Evolutionary conservation across 23 red algal species (phyloP).

Genomic region (Cyanidioschyzon merolae): DNA sequence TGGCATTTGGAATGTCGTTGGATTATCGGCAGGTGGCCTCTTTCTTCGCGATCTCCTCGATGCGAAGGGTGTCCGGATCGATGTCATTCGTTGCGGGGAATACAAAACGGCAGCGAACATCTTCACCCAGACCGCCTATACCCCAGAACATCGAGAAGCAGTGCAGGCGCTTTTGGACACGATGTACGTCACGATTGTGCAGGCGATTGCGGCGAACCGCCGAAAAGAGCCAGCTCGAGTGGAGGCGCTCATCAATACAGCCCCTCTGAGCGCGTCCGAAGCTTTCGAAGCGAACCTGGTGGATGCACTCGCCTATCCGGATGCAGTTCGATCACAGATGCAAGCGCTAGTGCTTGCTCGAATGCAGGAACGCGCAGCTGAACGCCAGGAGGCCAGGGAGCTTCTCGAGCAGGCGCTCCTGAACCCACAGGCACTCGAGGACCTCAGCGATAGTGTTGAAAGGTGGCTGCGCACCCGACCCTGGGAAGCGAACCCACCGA

Average conservation of each 20-base stretch:
- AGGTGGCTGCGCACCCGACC: not conserved
- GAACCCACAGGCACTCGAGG: not conserved
- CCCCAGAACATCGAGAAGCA: conserved; percentile 44
- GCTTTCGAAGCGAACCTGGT: conserved; percentile 36
- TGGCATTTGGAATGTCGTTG: conserved; percentile 29
- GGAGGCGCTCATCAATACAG: conserved; percentile 31
- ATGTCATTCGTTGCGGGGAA: conserved; percentile 48
- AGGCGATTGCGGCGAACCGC: conserved; percentile 10
- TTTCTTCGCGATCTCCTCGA: conserved; percentile 53
- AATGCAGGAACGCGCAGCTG: conserved; percentile 18
- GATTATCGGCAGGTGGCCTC: conserved; percentile 29
- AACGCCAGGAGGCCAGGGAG: conserved; percentile 19
- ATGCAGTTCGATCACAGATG: conserved; percentile 39
- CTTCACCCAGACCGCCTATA: conserved; percentile 54
- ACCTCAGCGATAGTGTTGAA: not conserved
- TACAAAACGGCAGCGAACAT: conserved; percentile 62
- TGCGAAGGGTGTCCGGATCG: conserved; percentile 37
- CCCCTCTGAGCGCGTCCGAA: conserved; percentile 30
- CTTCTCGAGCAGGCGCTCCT: not conserved
- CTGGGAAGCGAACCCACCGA: not conserved
- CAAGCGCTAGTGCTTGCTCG: conserved; percentile 15
- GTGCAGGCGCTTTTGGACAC: conserved; percentile 33
- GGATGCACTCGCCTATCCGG: conserved; percentile 38
- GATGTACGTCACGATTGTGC: conserved; percentile 30
- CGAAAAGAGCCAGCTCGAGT: not conserved